Evolutionary conservation across 257 asterid species (phyloP), one percentile per base, ranked within the genome.

Genomic region (Lycium ferocissimum): DNA sequence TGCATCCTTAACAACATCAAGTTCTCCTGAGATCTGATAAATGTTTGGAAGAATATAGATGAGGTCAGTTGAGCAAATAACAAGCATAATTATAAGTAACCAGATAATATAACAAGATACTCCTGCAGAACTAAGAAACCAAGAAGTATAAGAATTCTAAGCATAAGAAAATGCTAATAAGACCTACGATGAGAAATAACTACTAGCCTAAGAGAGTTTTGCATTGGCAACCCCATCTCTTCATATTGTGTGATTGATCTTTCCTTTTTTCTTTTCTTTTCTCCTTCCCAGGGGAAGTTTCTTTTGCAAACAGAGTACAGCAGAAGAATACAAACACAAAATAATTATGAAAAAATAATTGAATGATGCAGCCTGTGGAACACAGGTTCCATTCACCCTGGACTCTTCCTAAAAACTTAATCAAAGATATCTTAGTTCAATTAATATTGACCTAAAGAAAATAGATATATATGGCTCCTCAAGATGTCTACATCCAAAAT

Each of bases 21-120:
- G 94, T 58, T 96, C 99, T 84, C 99, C 99, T 83, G 99, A 92
- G 67, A 96, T 94, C 99, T 96, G 88, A 78, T 33, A 81, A 18
- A 20, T 15, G 56, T 66, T 47, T 51, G 20, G 9, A 57, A 57
- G 20, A n/a, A 57, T 15, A 5, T 57, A 57, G 62, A 57, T 57
- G 62, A 57, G 62, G 62, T 13, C 62, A 56, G 62, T 13, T 56
- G 20, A 15, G n/a, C 62, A 56, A 56, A 56, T 56, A 56, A 56
- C 62, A 56, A 56, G 20, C 79, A 71, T 71, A 71, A 61, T 18
- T 18, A 71, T 11, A 18, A 71, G 79, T n/a, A 71, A 71, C 79
- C 79, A 61, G 6, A 61, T 17, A 43, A 71, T 18, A 9, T 18
- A 43, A 10, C 79, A 18, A 49, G 56, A 43, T 72, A 43, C 37